Conservation (phyloP, 73 alveolate genomes). For the Tetrahymena thermophila region DNA sequence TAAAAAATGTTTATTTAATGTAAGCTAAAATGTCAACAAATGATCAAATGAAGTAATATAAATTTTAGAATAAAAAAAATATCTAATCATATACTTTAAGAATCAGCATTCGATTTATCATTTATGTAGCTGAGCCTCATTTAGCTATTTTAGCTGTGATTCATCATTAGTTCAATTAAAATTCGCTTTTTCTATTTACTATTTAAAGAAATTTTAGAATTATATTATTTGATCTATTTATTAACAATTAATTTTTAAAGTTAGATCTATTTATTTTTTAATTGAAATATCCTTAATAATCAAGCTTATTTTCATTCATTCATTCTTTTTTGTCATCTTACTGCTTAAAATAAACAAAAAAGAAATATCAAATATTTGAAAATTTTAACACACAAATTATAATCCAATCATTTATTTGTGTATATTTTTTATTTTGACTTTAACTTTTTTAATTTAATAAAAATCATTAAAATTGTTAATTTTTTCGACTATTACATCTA, state of each 20-base stretch:
- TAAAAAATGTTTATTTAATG: not conserved
- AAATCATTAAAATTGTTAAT: too few relatives aligned
- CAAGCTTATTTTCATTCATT: not conserved
- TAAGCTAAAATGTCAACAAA: too few relatives aligned
- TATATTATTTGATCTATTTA: not conserved
- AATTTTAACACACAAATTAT: not conserved
- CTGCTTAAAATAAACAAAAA: not conserved
- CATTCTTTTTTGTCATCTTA: not conserved
- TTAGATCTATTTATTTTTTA: not conserved
- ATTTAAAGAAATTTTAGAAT: not conserved
- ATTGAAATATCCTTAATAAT: not conserved
- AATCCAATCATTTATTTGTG: not conserved
- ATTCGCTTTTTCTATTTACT: not conserved
- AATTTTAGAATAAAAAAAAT: not conserved
- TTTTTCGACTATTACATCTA: too few relatives aligned
- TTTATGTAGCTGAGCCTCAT: not conserved
- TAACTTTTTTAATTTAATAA: not conserved
- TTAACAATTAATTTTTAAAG: not conserved
- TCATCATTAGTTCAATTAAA: not conserved
- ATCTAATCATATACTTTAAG: not conserved
- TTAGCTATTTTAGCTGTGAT: not conserved
- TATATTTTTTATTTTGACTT: not conserved
- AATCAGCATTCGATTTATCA: not conserved
- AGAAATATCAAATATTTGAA: too few relatives aligned
- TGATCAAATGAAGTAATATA: not conserved